Base-by-base conservation (phyloP, 1,139 yeast genomes). In the Taiozyma sp. region DNA sequence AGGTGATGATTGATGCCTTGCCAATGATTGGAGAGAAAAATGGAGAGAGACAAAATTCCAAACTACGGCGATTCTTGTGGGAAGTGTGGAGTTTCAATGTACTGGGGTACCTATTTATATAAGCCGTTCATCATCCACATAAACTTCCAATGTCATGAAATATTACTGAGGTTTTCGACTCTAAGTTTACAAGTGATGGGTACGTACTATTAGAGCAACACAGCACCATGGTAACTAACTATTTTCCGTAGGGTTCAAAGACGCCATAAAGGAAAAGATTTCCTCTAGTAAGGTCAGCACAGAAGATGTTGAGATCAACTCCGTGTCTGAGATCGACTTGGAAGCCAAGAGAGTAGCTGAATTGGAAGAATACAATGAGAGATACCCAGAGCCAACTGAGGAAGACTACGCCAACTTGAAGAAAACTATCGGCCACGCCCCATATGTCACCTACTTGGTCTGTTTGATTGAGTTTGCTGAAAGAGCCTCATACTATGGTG, bases 401-500 rank as follows among this genome's bases (percentile, higher is more conserved):
- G 62, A 58, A 30, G 63, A 61, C 23, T 58, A 60, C 43, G 36
- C 44, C 4, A 54, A 56, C 6, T 49, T 61, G 13, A 56, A 54
- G 41, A 48, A 43, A 41, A 50, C 36, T 36, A 45, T 55, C 3
- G 80, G 65, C 22, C 70, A 52, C 65, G 74, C 70, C 3, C 84
- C 84, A 4, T 54, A 64, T 39, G 64, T 74, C 13, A 83, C 88
- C 59, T 88, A 87, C 83, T 74, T 85, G 53, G 87, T 88, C 48
- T 91, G 93, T 38, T 57, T 87, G 48, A 88, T 88, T 43, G 96
- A 88, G 68, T 79, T 88, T 57, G 82, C 92, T 43, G 96, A 88
- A 69, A 79, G 96, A 61, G 88, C 88, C 67, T 78, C 93, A n/a
- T 88, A 83, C 74, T 88, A 87, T 63, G 95, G 96, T 64, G 73